Base-by-base conservation (phyloP, 306 rosid genomes). In the Lotus japonicus region DNA sequence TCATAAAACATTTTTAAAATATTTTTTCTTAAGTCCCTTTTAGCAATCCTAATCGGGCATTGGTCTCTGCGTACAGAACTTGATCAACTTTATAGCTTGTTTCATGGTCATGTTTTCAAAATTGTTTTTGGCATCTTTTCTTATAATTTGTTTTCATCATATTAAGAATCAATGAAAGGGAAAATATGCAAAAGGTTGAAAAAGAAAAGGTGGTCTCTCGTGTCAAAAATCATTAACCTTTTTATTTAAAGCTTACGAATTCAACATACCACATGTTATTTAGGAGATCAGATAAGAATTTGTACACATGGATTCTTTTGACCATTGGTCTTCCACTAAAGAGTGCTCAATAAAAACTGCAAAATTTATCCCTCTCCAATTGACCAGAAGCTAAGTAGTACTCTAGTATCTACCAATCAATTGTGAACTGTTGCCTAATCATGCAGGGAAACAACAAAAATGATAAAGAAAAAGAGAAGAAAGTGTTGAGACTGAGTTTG, bases 291-390 rank as follows among this genome's bases (percentile, higher is more conserved):
- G 66, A 69, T 62, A 62, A 44, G 81, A 42, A 18, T 31, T 57
- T 31, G 2, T 43, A 11, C 1, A 51, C 23, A 62, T 63, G 11
- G 33, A 45, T 19, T 53, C 43, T 71, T 81, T 77, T 77, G 83
- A 82, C 85, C 78, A 70, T 36, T 69, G 85, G 85, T 82, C 85
- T 82, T 77, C 85, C 77, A 82, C 79, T 77, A 44, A 71, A 31
- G 64, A 55, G 49, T 64, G 31, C 67, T 48, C 19, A 71, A 55
- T 14, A 74, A 57, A 9, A 58, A 58, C 16, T 31, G 64, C 44
- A 75, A 70, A 71, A 78, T 71, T 80, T 65, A 65, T 70, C 72
- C 63, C 74, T 81, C 76, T 13, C 73, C 66, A 73, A 67, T 39
- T 63, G 14, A 55, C 41, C 64, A 71, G 54, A 66, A 67, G 70